Evolutionary conservation across 148 eudicot species (phyloP).

Genomic region (Amaranthus hypochondriacus): DNA sequence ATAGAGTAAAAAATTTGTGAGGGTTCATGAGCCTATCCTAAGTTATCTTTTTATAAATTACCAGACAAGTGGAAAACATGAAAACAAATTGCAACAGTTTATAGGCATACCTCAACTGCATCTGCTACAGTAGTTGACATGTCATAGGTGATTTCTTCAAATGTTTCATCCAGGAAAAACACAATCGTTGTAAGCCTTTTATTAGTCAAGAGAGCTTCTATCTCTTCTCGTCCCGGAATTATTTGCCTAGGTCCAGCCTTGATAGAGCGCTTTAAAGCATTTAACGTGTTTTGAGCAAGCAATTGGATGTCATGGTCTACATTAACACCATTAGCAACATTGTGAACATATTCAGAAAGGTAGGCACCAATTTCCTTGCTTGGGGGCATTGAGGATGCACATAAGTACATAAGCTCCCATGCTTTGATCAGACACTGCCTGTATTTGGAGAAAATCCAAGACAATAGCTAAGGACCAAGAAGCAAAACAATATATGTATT

Average conservation of each 20-base stretch:
- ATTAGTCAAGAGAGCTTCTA: constrained; percentile 82
- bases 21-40: not conserved
- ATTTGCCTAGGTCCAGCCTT: constrained; percentile 94
- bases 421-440: constrained; percentile 76
- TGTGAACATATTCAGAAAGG: constrained; percentile 85
- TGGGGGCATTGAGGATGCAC: constrained; percentile 99
- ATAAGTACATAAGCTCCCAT: constrained; percentile 95
- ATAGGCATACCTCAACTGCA: constrained; percentile 79
- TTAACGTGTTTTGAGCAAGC: constrained; percentile 78
- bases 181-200: constrained; percentile 92
- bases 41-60: not conserved
- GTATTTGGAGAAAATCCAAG: constrained; percentile 26
- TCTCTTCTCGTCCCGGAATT: constrained; percentile 91
- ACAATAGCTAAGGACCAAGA: constrained; percentile 12
- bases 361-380: constrained; percentile 95
- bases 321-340: constrained; percentile 62
- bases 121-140: constrained; percentile 96
- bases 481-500: not conserved
- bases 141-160: constrained; percentile 94
- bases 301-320: constrained; percentile 68
- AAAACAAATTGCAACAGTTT: not conserved
- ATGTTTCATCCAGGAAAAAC: constrained; percentile 96
- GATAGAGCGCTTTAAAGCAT: constrained; percentile 79
- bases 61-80: not conserved
- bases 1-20: not conserved